These are phyloP conservation scores for Phylloporus arenicola DNA, from an alignment of 768 basidiomycete genomes.

Conservation along the genomic window DNA sequence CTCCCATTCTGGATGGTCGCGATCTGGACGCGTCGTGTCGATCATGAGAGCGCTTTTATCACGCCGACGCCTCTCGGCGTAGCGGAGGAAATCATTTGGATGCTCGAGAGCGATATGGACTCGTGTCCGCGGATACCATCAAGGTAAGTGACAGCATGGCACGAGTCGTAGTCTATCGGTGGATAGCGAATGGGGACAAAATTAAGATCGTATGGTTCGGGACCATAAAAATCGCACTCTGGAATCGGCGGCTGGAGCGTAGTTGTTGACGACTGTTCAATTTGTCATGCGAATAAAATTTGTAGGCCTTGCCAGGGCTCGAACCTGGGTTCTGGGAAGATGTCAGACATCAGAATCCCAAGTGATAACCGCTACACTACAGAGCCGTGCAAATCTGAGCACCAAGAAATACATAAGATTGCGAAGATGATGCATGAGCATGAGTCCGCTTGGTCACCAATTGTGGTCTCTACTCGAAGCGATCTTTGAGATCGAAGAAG, in stretches of 20 bases:
- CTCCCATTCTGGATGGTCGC: constrained; percentile 23
- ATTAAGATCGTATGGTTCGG: constrained; percentile 19
- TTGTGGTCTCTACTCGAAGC: too few species aligned
- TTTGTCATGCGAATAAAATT: too few species aligned
- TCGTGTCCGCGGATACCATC: constrained; percentile 20
- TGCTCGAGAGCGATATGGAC: constrained; percentile 15
- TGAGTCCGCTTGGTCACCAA: too few species aligned
- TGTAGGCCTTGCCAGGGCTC: constrained; percentile 20
- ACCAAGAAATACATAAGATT: too few species aligned
- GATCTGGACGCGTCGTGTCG: constrained; percentile 34
- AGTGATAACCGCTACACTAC: constrained; percentile 40
- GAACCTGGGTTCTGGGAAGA: constrained; percentile 30
- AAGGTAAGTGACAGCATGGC: constrained; percentile 15
- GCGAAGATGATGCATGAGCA: too few species aligned
- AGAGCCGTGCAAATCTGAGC: neutral
- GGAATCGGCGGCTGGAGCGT: constrained; percentile 7
- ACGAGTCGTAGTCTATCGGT: neutral
- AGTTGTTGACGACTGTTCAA: constrained; percentile 12
- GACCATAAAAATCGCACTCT: constrained; percentile 17
- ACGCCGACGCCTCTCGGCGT: constrained; percentile 8
- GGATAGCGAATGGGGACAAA: neutral
- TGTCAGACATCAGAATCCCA: constrained; percentile 35
- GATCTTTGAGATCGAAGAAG: too few species aligned
- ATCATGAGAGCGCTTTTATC: constrained; percentile 22
- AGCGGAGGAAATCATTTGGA: constrained; percentile 9